Evolutionary conservation across 2,329 filamentous ascomycete genomes (phyloP), one percentile per base, ranked within the genome.

Genomic region (Chaetomium sp.): DNA sequence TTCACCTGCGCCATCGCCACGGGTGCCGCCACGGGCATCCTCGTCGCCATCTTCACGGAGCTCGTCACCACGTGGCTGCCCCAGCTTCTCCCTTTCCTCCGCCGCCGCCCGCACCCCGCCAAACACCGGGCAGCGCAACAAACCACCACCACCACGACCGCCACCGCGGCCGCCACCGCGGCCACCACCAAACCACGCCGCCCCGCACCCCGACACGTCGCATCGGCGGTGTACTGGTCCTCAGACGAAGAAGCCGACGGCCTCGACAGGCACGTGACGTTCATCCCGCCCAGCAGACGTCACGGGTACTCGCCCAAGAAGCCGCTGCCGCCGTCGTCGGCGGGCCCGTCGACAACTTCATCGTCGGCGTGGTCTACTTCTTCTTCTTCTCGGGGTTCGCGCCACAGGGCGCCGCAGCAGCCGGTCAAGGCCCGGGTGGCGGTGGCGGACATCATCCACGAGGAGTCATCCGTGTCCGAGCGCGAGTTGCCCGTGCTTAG

Each of bases 361-460:
- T n/a, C 53, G 3, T 21, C 21, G n/a, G 9, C 45, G 12, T 29
- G 27, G 27, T 16, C 57, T 25, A 9, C 53, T 9, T 38, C 49
- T 13, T 10, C 59, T 10, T 23, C 50, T 25, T 10, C 50, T 29
- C 50, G 19, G 33, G 45, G n/a, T 27, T 29, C 25, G 29, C 35
- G 47, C 33, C 35, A 27, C 1, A 23, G 60, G 25, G 9, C 47
- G 33, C 42, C 21, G 38, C 23, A 33, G 38, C n/a, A 33, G 38
- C 6, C 38, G 16, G 38, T 1, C 12, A 35, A 35, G 55, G 23
- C 13, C 4, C 27, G 42, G 10, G 57, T 63, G 3, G 12, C 45
- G 16, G 65, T 66, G 7, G 65, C 23, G 6, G 61, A 61, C 21
- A 66, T 58, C 10, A 66, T 66, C 6, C 61, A 64, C 21, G 65